phyloP scores from a whole-genome alignment of 1,284 basidiomycete genomes.

The Cystobasidium pallidum region DNA sequence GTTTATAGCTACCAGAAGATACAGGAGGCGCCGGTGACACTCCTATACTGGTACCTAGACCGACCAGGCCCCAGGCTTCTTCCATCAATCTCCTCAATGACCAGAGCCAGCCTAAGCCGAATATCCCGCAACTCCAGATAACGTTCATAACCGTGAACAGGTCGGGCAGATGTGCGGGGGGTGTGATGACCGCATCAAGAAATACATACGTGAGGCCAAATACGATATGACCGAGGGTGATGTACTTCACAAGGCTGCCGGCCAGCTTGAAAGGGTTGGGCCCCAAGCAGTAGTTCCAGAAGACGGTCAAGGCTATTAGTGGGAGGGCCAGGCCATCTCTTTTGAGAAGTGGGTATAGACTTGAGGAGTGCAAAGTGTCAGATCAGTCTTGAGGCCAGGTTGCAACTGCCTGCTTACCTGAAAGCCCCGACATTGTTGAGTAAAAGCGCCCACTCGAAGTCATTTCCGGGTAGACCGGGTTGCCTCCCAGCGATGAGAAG shows the following conservation, averaged over 20 bases:
- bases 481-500: constrained; percentile 69
- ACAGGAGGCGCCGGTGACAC: not conserved
- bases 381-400: constrained; percentile 23
- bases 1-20: constrained; percentile 16
- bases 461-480: constrained; percentile 61
- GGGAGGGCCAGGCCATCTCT: constrained; percentile 76
- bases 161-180: constrained; percentile 79
- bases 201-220: constrained; percentile 66
- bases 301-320: constrained; percentile 67
- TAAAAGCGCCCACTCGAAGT: constrained; percentile 76
- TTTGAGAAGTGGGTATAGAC: constrained; percentile 87
- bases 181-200: constrained; percentile 65
- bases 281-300: constrained; percentile 84
- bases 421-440: constrained; percentile 86
- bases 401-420: constrained; percentile 65
- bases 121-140: constrained; percentile 76
- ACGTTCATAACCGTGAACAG: constrained; percentile 83
- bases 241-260: constrained; percentile 62
- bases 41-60: constrained; percentile 7
- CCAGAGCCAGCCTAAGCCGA: constrained; percentile 64
- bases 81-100: constrained; percentile 53
- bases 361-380: constrained; percentile 54
- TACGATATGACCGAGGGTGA: constrained; percentile 68
- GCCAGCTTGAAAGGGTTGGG: constrained; percentile 61
- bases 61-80: constrained; percentile 51